Evolutionary conservation across 768 basidiomycete species (phyloP).

Genomic region (Lactarius indigo): DNA sequence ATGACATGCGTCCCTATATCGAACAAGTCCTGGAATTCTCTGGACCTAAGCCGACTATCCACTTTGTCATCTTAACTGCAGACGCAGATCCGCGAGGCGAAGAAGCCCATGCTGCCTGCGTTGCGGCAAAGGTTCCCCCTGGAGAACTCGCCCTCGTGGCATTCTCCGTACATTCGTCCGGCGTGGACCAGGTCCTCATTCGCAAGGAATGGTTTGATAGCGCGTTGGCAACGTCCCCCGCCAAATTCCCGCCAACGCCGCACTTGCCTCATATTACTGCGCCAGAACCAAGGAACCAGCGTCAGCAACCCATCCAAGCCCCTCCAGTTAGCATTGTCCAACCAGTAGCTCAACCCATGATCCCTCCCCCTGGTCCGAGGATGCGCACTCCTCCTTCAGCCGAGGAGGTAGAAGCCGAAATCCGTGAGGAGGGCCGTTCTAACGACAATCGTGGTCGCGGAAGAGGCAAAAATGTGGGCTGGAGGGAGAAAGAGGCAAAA

Average conservation of each 20-base stretch:
- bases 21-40: conserved; percentile 82
- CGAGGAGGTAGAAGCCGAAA: conserved; percentile 70
- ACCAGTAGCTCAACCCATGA: conserved; percentile 23
- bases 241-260: conserved; percentile 59
- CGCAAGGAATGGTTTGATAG: conserved; percentile 80
- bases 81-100: conserved; percentile 81
- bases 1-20: conserved; percentile 62
- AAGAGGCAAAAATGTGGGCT: conserved; percentile 57
- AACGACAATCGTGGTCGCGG: conserved; percentile 50
- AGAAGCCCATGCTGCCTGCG: conserved; percentile 79
- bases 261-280: conserved; percentile 28
- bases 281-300: conserved; percentile 26
- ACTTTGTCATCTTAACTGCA: conserved; percentile 83
- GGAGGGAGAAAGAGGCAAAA: conserved; percentile 53
- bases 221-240: conserved; percentile 51
- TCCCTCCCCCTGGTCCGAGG: conserved; percentile 37
- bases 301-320: conserved; percentile 24
- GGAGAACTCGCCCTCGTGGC: conserved; percentile 79
- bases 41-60: conserved; percentile 81
- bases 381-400: conserved; percentile 62
- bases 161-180: conserved; percentile 86
- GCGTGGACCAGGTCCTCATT: conserved; percentile 84
- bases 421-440: conserved; percentile 54
- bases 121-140: conserved; percentile 73
- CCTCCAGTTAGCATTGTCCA: conserved; percentile 21